Evolutionary conservation across 768 basidiomycete species (phyloP).

Genomic region (Tricholoma hemisulphureum): DNA sequence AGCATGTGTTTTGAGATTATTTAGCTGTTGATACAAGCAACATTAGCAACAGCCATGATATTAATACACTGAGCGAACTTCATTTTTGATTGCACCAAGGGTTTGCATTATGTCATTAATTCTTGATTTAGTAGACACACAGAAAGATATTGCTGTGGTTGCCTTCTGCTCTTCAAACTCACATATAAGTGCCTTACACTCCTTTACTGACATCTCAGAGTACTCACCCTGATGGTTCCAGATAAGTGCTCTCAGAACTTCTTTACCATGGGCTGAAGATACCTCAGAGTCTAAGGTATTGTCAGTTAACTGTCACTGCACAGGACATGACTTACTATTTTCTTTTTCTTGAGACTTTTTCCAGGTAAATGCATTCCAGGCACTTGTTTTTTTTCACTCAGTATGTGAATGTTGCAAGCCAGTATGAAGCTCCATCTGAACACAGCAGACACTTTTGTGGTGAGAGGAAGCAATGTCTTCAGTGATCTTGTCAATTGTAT

Average conservation of each 20-base stretch:
- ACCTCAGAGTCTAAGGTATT: no score
- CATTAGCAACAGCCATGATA: neutral
- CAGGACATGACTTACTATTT: neutral
- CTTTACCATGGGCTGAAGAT: neutral
- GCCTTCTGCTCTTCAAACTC: neutral
- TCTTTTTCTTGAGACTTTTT: neutral
- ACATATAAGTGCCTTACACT: neutral
- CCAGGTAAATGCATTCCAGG: no score
- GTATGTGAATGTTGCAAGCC: neutral
- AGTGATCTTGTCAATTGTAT: neutral
- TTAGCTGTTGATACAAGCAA: neutral
- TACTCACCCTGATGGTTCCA: neutral
- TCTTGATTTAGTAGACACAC: no score
- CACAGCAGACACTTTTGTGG: conserved; percentile 5
- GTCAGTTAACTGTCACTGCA: neutral
- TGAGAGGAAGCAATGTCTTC: conserved; percentile 1
- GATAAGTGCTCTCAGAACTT: neutral
- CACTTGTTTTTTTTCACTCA: conserved; percentile 1
- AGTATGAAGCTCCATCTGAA: no score
- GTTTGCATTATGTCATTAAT: no score
- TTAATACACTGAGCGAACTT: neutral
- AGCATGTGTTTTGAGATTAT: neutral
- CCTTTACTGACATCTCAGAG: neutral
- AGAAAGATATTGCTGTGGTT: no score
- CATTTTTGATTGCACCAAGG: no score